Conservation (phyloP, 2,329 filamentous ascomycete genomes). For the Lachnellula cervina region DNA sequence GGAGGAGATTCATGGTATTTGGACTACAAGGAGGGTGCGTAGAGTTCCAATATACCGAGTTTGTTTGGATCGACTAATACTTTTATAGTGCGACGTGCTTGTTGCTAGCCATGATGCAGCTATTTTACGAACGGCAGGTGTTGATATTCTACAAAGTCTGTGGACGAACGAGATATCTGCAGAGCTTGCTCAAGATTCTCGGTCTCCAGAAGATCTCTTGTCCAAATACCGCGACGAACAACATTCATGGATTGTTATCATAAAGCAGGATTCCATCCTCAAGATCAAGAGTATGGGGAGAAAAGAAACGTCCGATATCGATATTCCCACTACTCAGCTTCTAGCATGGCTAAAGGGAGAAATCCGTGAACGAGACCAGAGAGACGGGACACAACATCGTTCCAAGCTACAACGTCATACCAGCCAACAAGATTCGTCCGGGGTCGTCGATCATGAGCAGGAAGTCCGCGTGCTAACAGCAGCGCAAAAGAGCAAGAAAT, state of each 20-base stretch:
- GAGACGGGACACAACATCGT: constrained; percentile 45
- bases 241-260: constrained; percentile 83
- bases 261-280: constrained; percentile 71
- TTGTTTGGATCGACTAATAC: constrained; percentile 2
- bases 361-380: constrained; percentile 71
- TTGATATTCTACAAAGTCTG: constrained; percentile 71
- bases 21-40: constrained; percentile 59
- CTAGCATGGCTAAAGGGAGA: constrained; percentile 77
- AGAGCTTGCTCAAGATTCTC: constrained; percentile 76
- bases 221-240: constrained; percentile 70
- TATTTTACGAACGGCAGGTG: constrained; percentile 68
- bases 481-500: constrained; percentile 83
- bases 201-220: constrained; percentile 74
- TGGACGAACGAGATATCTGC: constrained; percentile 84
- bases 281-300: constrained; percentile 75
- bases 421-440: constrained; percentile 21
- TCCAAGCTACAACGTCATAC: constrained; percentile 31
- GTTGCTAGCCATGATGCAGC: constrained; percentile 81
- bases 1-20: constrained; percentile 55
- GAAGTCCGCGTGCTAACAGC: constrained; percentile 82
- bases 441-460: constrained; percentile 46
- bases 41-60: constrained; percentile 15
- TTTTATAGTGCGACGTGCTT: constrained; percentile 71
- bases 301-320: constrained; percentile 70
- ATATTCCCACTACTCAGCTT: constrained; percentile 69